Percentiles rank a stretch among this genome's conserved stretches.
Evolutionary conservation across 768 basidiomycete genomes (phyloP).

Genomic region (Tulasnella sp.): DNA sequence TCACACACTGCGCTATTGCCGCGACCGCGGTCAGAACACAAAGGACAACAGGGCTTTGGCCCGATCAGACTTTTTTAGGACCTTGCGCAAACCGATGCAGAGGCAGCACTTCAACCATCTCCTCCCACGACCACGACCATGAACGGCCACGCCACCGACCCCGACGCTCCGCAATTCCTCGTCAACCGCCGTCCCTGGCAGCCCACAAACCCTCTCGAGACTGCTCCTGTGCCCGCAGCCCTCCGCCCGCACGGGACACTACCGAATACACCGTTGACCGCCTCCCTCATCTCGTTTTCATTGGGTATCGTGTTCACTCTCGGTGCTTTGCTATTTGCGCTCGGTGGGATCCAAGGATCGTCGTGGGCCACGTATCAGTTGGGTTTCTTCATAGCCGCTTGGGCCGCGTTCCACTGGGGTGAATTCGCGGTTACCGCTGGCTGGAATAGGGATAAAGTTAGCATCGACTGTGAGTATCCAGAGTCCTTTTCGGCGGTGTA

Average conservation of each 20-base stretch:
- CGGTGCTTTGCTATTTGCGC: slow-evolving; percentile 39
- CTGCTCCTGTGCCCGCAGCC: slow-evolving; percentile 34
- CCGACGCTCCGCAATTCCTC: not conserved
- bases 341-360: slow-evolving; percentile 32
- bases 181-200: not conserved
- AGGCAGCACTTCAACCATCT: slow-evolving; percentile 1
- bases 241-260: slow-evolving; percentile 40
- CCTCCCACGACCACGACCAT: not conserved
- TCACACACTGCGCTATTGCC: no score
- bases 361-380: slow-evolving; percentile 67
- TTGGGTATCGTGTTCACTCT: slow-evolving; percentile 61
- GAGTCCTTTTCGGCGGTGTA: not conserved
- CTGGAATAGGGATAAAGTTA: slow-evolving; percentile 88
- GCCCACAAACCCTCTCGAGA: slow-evolving; percentile 37
- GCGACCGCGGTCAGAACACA: no score
- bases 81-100: slow-evolving; percentile 23
- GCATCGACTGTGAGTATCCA: slow-evolving; percentile 68
- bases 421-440: slow-evolving; percentile 94
- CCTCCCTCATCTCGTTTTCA: slow-evolving; percentile 67
- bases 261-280: slow-evolving; percentile 82
- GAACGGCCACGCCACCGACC: not conserved
- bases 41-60: no score
- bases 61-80: no score
- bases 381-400: slow-evolving; percentile 70
- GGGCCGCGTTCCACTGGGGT: slow-evolving; percentile 83